These are phyloP conservation scores for Anthracocystis panici-leucophaei DNA, from an alignment of 1,284 basidiomycete species.

Conservation along the genomic window DNA sequence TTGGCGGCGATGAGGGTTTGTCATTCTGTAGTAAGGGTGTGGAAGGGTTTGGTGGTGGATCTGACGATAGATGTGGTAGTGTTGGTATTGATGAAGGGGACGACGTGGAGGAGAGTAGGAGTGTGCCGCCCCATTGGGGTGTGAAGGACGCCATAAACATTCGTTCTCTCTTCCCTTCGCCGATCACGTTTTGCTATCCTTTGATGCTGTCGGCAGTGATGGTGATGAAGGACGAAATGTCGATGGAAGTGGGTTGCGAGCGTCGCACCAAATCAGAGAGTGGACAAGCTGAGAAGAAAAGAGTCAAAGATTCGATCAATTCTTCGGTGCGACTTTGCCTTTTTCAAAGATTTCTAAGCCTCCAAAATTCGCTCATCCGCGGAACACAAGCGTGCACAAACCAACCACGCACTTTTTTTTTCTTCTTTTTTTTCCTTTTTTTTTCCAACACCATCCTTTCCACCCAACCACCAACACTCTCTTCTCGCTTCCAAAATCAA, in stretches of 20 bases:
- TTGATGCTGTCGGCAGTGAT: background rate
- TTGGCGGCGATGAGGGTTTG: background rate
- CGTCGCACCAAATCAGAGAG: too few species aligned
- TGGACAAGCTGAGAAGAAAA: too few species aligned
- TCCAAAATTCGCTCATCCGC: background rate
- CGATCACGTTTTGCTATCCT: background rate
- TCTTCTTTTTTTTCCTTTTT: too few species aligned
- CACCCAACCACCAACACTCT: background rate
- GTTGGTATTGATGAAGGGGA: slow-evolving; percentile 22
- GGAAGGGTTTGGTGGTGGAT: slow-evolving; percentile 36
- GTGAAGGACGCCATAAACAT: slow-evolving; percentile 32
- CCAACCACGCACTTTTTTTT: background rate
- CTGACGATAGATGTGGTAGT: slow-evolving; percentile 14
- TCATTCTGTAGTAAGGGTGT: slow-evolving; percentile 12
- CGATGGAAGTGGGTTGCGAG: too few species aligned
- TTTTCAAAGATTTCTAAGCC: too few species aligned
- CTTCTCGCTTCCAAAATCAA: background rate
- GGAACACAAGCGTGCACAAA: slow-evolving; percentile 7
- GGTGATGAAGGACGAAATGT: background rate
- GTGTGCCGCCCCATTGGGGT: slow-evolving; percentile 25
- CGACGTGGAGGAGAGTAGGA: slow-evolving; percentile 15
- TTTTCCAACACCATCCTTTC: background rate
- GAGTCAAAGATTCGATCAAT: too few species aligned
- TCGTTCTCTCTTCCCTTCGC: background rate
- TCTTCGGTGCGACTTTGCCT: too few species aligned